Base-by-base conservation (phyloP, 768 basidiomycete genomes). In the Pulveroboletus sp. region DNA sequence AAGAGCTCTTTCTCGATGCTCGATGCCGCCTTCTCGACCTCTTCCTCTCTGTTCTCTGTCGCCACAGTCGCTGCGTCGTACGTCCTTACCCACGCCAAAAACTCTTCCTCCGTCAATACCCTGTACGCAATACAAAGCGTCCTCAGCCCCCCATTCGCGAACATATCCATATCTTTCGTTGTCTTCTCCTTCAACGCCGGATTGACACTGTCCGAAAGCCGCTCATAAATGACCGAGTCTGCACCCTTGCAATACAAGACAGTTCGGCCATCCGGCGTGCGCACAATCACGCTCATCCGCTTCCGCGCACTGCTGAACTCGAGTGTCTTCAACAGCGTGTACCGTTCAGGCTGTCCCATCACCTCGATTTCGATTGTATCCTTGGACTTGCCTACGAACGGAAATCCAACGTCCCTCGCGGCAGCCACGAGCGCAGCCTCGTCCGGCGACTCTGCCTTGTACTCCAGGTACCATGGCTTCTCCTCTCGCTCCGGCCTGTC, bases 361-460 rank as follows among this genome's bases (percentile, higher is more conserved):
- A 95, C 89, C 71, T 94, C 89, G 59, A 97, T 93, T 48, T 93
- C 89, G 61, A 96, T 69, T 12, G 72, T 71, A 37, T 87, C 84
- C 68, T 85, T 88, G 32, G 78, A 75, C 66, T 84, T 85, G 57
- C 75, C 76, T 38, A 96, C 69, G 69, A 96, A 98, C 1, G 90
- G 88, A 66, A 96, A 98, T 0, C 95, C 95, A 5, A 85, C 85
- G 64, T 98, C 95, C 33, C 94, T 77, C 14, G 95, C 94, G 8
- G 89, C 92, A 28, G 79, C 85, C 8, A 98, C 95, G 31, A 98
- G 77, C 11, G 95, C 95, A 18, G 93, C 91, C 65, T 97, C 95
- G 62, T 97, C 93, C 0, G 93, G 94, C 4, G 87, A 90, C 70
- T 99, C 94, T 5, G 95, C 95, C 70, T 97, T 98, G 76, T 97